A percentile compares a stretch with the other conserved stretches of the same genome.
Evolutionary conservation across 306 rosid genomes (phyloP).

Genomic region (Rubus parviflorus): DNA sequence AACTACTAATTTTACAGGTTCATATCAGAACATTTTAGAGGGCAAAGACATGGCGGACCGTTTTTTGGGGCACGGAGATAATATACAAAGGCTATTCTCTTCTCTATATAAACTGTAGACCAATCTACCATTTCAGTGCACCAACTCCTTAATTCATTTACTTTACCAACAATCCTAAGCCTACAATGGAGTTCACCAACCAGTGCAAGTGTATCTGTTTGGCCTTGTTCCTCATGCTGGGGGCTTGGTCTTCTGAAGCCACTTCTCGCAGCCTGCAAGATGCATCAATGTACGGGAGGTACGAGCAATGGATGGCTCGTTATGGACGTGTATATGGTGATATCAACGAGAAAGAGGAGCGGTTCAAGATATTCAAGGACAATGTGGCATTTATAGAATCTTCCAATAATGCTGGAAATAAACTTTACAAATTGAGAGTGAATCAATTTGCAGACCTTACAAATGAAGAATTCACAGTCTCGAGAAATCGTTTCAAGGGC

Average conservation of each 20-base stretch:
- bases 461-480: background rate
- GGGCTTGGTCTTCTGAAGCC: background rate
- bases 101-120: too few relatives aligned
- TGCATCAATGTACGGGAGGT: background rate
- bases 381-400: background rate
- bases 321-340: background rate
- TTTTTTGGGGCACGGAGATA: too few relatives aligned
- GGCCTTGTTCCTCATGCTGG: background rate
- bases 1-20: too few relatives aligned
- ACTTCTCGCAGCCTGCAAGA: background rate
- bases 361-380: background rate
- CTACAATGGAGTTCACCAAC: background rate
- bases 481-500: background rate
- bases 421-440: background rate
- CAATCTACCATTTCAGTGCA: too few relatives aligned
- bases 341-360: background rate
- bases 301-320: background rate
- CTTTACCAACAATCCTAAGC: background rate
- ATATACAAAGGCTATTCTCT: too few relatives aligned
- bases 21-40: too few relatives aligned
- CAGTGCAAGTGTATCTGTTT: background rate
- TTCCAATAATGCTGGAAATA: background rate
- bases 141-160: too few relatives aligned
- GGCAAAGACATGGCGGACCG: too few relatives aligned
- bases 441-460: background rate